Conservation (phyloP, 1,139 yeast species). For the Saccharomyces hybrid region DNA sequence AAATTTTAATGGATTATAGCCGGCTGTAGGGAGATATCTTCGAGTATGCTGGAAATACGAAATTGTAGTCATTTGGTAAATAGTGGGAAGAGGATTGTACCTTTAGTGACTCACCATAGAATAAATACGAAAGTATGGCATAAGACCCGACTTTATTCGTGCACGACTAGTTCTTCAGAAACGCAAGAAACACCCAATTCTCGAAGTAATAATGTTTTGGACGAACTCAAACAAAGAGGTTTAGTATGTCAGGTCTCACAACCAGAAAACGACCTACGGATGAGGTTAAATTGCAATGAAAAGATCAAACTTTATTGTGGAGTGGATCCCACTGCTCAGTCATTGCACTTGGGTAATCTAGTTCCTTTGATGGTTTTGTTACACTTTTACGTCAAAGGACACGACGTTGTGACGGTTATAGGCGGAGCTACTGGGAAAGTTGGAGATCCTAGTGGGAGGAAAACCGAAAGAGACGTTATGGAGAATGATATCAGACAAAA, state of each 20-base stretch:
- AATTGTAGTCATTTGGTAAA: background rate
- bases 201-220: conserved; percentile 3
- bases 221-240: conserved; percentile 29
- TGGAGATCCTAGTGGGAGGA: conserved; percentile 94
- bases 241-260: conserved; percentile 31
- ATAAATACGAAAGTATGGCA: background rate
- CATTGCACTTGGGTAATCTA: conserved; percentile 84
- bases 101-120: background rate
- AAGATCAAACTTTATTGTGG: conserved; percentile 73
- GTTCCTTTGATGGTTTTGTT: conserved; percentile 77
- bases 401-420: conserved; percentile 68
- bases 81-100: background rate
- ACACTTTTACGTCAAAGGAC: conserved; percentile 81
- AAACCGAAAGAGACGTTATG: conserved; percentile 60
- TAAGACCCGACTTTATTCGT: background rate
- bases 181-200: background rate
- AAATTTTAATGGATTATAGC: background rate
- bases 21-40: background rate
- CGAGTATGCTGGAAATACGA: background rate
- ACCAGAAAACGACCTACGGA: conserved; percentile 19
- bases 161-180: background rate
- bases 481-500: conserved; percentile 41
- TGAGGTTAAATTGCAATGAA: conserved; percentile 24
- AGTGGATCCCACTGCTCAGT: conserved; percentile 90
- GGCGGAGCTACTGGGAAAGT: conserved; percentile 99